Evolutionary conservation across 306 rosid genomes (phyloP), one percentile per base, ranked within the genome.

Genomic region (Acacia acuminata): DNA sequence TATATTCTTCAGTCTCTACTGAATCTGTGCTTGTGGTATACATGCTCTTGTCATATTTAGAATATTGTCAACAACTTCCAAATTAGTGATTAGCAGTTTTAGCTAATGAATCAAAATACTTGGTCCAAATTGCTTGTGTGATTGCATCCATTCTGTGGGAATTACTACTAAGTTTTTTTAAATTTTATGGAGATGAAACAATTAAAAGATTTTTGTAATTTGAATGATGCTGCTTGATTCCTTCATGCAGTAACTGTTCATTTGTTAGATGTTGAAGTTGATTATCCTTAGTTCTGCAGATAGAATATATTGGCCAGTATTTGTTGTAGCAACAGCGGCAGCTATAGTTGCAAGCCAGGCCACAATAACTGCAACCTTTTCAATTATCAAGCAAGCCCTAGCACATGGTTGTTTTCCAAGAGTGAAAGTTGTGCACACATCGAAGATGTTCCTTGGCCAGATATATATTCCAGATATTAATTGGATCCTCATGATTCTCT

Each of bases 291-390:
- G 5, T 81, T 73, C 69, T 84, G 86, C 93, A 96, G 99, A 86
- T 0, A 80, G 60, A 71, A 91, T 96, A 88, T 96, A 90, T 77
- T 94, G 98, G 99, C 98, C 99, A 3, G 98, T 94, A 81, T 94
- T 91, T 85, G 64, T 87, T 71, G 88, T 96, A 70, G 99, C 99
- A 84, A 94, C 97, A 34, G 89, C 90, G n/a, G 99, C 99, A 67
- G 99, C 99, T 70, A 47, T 94, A 82, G 98, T 96, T 79, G 99
- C 97, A 48, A 96, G 97, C 83, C 99, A 96, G 83, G 97, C 98
- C 45, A 96, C 98, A 22, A 91, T 96, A 83, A 79, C 92, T 27
- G 99, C 99, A 72, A 92, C 98, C 7, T 96, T 96, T 91, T 92
- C 98, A 7, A 82, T 96, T 74, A 88, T 96, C 84, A 94, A 96